These are phyloP conservation scores for Fusarium sp. DNA, from an alignment of 2,329 filamentous ascomycete species.

Conservation along the genomic window DNA sequence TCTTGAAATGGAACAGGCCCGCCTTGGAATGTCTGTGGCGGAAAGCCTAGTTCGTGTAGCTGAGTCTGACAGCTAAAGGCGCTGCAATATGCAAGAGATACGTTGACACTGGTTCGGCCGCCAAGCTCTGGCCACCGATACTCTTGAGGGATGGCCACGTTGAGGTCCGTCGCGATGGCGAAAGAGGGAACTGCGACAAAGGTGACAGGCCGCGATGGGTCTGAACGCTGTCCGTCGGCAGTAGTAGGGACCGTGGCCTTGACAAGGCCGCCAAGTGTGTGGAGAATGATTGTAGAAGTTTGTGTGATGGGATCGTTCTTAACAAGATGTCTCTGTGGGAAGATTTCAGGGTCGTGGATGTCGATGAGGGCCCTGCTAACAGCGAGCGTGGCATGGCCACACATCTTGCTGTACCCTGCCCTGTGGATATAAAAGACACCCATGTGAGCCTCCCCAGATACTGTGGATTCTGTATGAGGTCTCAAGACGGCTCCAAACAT, in stretches of 20 bases:
- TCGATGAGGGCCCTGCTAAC: not conserved
- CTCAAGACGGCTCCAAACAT: not conserved
- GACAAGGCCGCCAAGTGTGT: not conserved
- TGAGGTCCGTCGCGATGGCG: not conserved
- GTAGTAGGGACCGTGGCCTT: not conserved
- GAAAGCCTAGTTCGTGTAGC: not conserved
- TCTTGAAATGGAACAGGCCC: not conserved
- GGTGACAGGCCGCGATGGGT: not conserved
- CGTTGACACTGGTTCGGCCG: not conserved
- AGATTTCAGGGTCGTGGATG: not conserved
- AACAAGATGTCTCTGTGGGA: not conserved
- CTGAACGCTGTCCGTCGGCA: not conserved
- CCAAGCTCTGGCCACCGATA: not conserved
- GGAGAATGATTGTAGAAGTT: not conserved
- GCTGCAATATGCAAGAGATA: not conserved
- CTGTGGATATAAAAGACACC: not conserved
- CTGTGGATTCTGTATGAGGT: not conserved
- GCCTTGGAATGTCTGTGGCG: not conserved
- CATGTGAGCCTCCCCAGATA: not conserved
- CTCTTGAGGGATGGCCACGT: not conserved
- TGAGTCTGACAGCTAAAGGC: not conserved
- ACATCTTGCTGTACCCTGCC: not conserved
- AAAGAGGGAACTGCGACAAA: not conserved
- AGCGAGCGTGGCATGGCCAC: not conserved
- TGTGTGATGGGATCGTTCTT: not conserved